These are phyloP conservation scores for Dichomitus squalens DNA, from an alignment of 1,284 basidiomycete genomes.

Conservation along the genomic window DNA sequence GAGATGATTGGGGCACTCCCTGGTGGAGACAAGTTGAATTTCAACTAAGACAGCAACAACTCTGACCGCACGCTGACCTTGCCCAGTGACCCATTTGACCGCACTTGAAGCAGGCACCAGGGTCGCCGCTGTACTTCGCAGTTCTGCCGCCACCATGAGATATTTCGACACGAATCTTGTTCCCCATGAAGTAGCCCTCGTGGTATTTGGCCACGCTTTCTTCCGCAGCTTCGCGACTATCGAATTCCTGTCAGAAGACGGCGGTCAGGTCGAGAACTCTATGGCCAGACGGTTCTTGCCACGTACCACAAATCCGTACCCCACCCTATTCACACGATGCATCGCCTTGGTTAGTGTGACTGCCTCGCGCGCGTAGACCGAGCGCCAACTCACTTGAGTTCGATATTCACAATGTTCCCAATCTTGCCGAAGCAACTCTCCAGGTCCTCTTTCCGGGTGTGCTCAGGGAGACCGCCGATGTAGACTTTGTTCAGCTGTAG, in stretches of 20 bases:
- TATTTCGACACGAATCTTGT: conserved; percentile 82
- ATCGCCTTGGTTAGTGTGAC: conserved; percentile 21
- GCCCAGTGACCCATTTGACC: conserved; percentile 85
- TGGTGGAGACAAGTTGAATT: conserved; percentile 31
- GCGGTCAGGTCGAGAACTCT: conserved; percentile 11
- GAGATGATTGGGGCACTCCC: conserved; percentile 72
- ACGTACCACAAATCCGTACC: conserved; percentile 84
- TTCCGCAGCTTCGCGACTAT: conserved; percentile 75
- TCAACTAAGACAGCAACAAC: conserved; percentile 2
- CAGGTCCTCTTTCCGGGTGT: conserved; percentile 81
- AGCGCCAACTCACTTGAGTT: conserved; percentile 70
- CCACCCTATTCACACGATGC: conserved; percentile 51
- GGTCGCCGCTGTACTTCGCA: conserved; percentile 76
- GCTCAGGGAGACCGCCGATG: conserved; percentile 82
- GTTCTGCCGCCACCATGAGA: conserved; percentile 81
- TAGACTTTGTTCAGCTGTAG: conserved; percentile 87
- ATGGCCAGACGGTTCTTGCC: not conserved
- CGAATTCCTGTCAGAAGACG: conserved; percentile 68
- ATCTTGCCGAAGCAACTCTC: conserved; percentile 84
- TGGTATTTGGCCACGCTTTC: conserved; percentile 84
- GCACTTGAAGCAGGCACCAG: conserved; percentile 84
- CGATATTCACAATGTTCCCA: conserved; percentile 73
- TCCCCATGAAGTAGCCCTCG: conserved; percentile 86
- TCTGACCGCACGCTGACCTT: conserved; percentile 49
- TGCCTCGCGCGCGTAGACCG: not conserved